Base-by-base conservation (phyloP, 2,329 filamentous ascomycete species). In the Beauveria caledonica region DNA sequence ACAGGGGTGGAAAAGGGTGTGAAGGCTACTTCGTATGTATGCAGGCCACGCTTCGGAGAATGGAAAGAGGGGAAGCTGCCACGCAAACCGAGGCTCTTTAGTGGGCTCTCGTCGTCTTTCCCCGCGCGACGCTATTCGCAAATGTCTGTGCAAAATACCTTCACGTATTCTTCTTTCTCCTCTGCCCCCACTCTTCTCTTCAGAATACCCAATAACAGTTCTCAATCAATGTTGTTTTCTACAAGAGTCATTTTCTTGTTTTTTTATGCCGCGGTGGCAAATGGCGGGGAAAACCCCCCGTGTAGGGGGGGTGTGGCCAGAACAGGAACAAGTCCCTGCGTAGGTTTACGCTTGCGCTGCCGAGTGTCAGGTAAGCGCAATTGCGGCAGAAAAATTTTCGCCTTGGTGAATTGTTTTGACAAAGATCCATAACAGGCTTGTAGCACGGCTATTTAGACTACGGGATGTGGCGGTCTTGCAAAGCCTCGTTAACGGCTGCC, bases 61-160 rank as follows among this genome's bases (percentile, higher is more conserved):
- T 21, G 15, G 46, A 59, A 59, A 52, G 56, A 59, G 56, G 56
- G 56, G 56, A 59, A 59, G 48, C 48, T 45, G 13, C 29, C n/a
- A 33, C 23, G 5, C n/a, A 59, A 25, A 39, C 56, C 56, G 46
- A 51, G 56, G 56, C 56, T 52, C 40, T n/a, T 45, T 44, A 15
- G 33, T 29, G 36, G n/a, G n/a, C 46, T 19, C 7, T 45, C 19
- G n/a, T 53, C 19, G 50, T 39, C 33, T 17, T 52, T 40, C 50
- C 36, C 48, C 48, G 48, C 48, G 48, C 27, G 15, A 29, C 15
- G 10, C 19, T n/a, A 11, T 45, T 21, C 25, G 42, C 53, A 49
- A 50, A 50, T 33, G 46, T 58, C 56, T 58, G 56, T 58, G 46
- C 56, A 42, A 25, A 5, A 19, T 29, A 17, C 15, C 9, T 29